Evolutionary conservation across 169 alveolate species (phyloP), one percentile per base, ranked within the genome.

Genomic region (Cryptosporidium sp.): DNA sequence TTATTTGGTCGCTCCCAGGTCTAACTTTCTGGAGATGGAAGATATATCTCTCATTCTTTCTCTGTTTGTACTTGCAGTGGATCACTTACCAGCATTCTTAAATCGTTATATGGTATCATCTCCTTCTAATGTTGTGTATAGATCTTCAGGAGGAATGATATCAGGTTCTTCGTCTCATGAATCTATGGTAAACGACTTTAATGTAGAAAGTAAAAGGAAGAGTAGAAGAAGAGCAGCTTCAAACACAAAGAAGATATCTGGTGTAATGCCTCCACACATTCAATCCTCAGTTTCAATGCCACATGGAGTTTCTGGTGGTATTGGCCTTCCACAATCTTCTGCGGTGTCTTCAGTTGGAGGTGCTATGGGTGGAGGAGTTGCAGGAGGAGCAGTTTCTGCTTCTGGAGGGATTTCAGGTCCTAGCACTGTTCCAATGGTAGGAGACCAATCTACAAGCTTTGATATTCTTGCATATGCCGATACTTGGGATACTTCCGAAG

Each of bases 381-480:
- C 23, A 48, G 56, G 67, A 3, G 67, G 16, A 10, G 67, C 18
- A 23, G 29, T 23, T n/a, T 26, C 72, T 12, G 52, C 26, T 65
- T 29, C 72, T 21, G 52, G 52, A 0, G 72, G 26, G 33, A 60
- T 67, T 44, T 39, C 89, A 2, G 68, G 29, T 8, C 60, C 68
- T 12, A 29, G 29, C 10, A 31, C 72, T 14, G 61, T 26, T 33
- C 72, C 44, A 18, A 37, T 37, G 3, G 52, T n/a, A 7, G 42
- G 29, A 10, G 89, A 80, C 21, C 89, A 80, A 33, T 21, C 37
- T 18, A 53, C 67, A 12, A 65, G 72, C 72, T 65, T 61, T 37
- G 89, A 80, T 51, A 80, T 80, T 5, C 75, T 80, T 65, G 75
- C 89, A 1, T 80, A 80, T 80, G 89, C 89, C 6, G 89, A 80